phyloP scores from a whole-genome alignment of 176 grass and related monocot species.

The Cymbopogon citratus region DNA sequence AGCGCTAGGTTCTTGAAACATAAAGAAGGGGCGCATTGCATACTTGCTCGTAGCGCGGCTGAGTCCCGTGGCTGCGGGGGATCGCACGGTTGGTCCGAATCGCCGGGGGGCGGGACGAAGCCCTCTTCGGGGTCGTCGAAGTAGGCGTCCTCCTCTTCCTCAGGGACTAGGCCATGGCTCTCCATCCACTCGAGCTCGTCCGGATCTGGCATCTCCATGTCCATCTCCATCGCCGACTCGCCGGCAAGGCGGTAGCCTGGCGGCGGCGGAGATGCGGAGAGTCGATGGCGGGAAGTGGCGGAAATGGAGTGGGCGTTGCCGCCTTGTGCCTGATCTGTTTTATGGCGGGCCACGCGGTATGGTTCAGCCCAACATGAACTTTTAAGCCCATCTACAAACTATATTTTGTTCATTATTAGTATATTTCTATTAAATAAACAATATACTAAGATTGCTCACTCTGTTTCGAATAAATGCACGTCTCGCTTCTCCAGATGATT shows the following conservation, averaged over 20 bases:
- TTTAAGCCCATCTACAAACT: not conserved
- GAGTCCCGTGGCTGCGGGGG: not conserved
- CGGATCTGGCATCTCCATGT: slow-evolving; percentile 66
- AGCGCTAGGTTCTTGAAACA: not conserved
- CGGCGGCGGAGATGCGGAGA: slow-evolving; percentile 20
- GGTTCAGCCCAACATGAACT: not conserved
- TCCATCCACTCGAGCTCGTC: slow-evolving; percentile 93
- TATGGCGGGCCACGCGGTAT: not conserved
- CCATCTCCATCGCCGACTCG: slow-evolving; percentile 42
- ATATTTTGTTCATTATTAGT: not conserved
- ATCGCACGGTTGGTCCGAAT: not conserved
- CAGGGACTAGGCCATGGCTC: slow-evolving; percentile 41
- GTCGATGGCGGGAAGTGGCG: slow-evolving; percentile 31
- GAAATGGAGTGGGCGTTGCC: not conserved
- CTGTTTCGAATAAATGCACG: no score
- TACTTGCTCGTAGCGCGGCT: slow-evolving; percentile 6
- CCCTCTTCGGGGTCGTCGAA: slow-evolving; percentile 17
- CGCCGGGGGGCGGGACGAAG: not conserved
- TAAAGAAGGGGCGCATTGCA: not conserved
- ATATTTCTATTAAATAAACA: not conserved
- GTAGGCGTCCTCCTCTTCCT: slow-evolving; percentile 40
- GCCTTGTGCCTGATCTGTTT: not conserved
- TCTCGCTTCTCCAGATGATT: no score
- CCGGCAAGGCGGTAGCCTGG: slow-evolving; percentile 15
- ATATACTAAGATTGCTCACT: no score